Evolutionary conservation across 164 flowering plant genomes (phyloP).

Genomic region (Annona cherimola): DNA sequence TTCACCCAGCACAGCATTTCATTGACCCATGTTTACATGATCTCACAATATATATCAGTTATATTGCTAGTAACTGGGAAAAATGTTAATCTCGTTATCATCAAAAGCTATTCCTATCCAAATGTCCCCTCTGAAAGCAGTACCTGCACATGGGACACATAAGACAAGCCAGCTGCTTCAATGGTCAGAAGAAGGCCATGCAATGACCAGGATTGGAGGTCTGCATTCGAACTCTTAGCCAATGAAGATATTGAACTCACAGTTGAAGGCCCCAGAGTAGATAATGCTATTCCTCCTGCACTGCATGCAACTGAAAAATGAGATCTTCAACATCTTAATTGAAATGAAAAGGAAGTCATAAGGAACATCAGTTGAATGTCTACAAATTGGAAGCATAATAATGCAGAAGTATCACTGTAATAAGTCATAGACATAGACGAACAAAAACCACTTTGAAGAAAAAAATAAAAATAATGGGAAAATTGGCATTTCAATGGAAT

Average conservation of each 20-base stretch:
- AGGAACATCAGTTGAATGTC: background rate
- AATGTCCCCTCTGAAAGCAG: background rate
- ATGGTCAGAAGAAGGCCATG: conserved; percentile 93
- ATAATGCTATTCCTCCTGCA: conserved; percentile 99
- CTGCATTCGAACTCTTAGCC: conserved; percentile 63
- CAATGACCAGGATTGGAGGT: conserved; percentile 84
- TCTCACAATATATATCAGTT: too few relatives aligned
- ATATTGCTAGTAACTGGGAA: too few relatives aligned
- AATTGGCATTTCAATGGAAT: background rate
- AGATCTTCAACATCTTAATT: conserved; percentile 3
- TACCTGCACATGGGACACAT: conserved; percentile 96
- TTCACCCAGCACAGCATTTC: too few relatives aligned
- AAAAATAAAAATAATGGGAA: background rate
- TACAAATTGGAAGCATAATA: background rate
- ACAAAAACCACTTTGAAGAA: background rate
- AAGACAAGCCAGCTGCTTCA: conserved; percentile 96
- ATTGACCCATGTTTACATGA: too few relatives aligned
- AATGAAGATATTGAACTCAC: conserved; percentile 70
- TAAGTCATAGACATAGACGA: background rate
- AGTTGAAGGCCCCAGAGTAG: conserved; percentile 86
- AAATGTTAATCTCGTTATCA: too few relatives aligned
- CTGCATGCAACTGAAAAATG: conserved; percentile 43
- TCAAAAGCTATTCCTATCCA: too few relatives aligned
- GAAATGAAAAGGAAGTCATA: background rate
- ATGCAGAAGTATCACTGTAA: background rate